phyloP scores from a whole-genome alignment of 352 stramenopile species.

The Phytophthora nicotianae region DNA sequence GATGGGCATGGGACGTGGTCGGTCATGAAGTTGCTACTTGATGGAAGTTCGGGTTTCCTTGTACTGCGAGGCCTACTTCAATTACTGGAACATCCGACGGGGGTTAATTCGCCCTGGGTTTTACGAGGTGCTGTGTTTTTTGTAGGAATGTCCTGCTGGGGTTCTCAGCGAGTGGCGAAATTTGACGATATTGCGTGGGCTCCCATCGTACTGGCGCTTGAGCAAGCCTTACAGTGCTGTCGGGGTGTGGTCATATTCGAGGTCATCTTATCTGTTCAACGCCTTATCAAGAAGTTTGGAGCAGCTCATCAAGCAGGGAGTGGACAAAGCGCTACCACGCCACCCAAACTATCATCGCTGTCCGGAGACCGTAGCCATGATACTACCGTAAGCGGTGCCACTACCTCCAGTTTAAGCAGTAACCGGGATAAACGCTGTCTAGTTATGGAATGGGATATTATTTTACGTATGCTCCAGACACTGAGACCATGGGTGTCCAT shows the following conservation, averaged over 20 bases:
- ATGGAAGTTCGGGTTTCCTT: conserved; percentile 64
- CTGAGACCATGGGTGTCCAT: conserved; percentile 76
- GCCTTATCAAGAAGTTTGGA: conserved; percentile 89
- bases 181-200: conserved; percentile 81
- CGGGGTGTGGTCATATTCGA: conserved; percentile 87
- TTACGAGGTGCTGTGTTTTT: conserved; percentile 87
- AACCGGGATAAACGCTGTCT: conserved; percentile 41
- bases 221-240: conserved; percentile 63
- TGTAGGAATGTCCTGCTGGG: conserved; percentile 89
- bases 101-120: conserved; percentile 67
- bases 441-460: conserved; percentile 87
- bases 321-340: conserved; percentile 11
- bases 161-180: conserved; percentile 73
- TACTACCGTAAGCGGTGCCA: conserved; percentile 3
- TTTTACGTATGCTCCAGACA: conserved; percentile 73
- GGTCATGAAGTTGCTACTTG: conserved; percentile 81
- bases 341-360: conserved; percentile 3
- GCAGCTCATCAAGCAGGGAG: conserved; percentile 12
- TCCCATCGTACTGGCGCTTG: conserved; percentile 71
- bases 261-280: conserved; percentile 86
- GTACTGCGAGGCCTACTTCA: conserved; percentile 71
- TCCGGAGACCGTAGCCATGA: conserved; percentile 12
- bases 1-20: conserved; percentile 85
- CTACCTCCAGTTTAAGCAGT: conserved; percentile 1
- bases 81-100: conserved; percentile 69